Percentiles rank a stretch among this genome's conserved stretches.
phyloP scores from a whole-genome alignment of 257 asterid species.

The Solanum ossicruentum region DNA sequence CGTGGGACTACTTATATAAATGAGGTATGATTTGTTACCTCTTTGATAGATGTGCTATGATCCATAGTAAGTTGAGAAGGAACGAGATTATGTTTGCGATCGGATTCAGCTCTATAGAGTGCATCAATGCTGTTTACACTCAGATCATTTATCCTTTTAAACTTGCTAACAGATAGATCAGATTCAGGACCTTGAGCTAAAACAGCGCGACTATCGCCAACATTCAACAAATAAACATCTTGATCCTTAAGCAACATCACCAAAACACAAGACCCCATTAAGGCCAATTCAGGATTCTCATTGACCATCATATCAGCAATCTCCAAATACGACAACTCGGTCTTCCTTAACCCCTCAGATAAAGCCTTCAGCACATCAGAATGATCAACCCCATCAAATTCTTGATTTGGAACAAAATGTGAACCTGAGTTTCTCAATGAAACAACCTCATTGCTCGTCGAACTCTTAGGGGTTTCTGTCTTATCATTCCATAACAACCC shows the following conservation, averaged over 20 bases:
- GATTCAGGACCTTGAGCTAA: slow-evolving; percentile 42
- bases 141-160: slow-evolving; percentile 12
- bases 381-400: slow-evolving; percentile 32
- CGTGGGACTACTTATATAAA: neutral
- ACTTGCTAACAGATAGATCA: slow-evolving; percentile 22
- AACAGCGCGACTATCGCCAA: slow-evolving; percentile 89
- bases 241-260: slow-evolving; percentile 92
- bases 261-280: slow-evolving; percentile 95
- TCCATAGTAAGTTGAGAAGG: slow-evolving; percentile 76
- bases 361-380: slow-evolving; percentile 66
- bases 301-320: slow-evolving; percentile 62
- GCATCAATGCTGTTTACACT: slow-evolving; percentile 19
- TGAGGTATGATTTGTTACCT: slow-evolving; percentile 26
- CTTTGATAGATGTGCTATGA: slow-evolving; percentile 69
- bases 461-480: slow-evolving; percentile 20
- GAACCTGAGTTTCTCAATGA: slow-evolving; percentile 1
- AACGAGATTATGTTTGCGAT: slow-evolving; percentile 31
- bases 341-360: slow-evolving; percentile 71
- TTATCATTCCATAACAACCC: slow-evolving; percentile 73
- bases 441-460: neutral
- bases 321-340: slow-evolving; percentile 71
- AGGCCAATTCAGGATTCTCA: slow-evolving; percentile 90
- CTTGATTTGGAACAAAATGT: neutral
- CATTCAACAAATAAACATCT: slow-evolving; percentile 83
- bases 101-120: slow-evolving; percentile 49